Evolutionary conservation across 2,329 filamentous ascomycete genomes (phyloP).

Genomic region (Dothidotthia symphoricarpi): DNA sequence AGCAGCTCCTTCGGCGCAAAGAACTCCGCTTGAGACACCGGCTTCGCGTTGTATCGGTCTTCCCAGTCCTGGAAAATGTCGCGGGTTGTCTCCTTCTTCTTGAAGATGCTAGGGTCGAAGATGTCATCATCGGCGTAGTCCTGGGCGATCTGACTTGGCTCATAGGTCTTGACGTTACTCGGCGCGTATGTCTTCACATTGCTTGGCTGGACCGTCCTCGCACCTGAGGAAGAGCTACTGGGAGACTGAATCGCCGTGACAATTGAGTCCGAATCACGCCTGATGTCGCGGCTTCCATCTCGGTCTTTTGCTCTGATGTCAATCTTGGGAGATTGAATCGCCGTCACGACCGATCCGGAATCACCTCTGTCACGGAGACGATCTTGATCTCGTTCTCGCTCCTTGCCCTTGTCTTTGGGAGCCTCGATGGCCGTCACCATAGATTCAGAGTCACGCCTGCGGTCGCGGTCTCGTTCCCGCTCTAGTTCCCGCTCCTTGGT

Average conservation of each 20-base stretch:
- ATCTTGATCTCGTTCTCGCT: constrained; percentile 9
- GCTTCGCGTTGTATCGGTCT: constrained; percentile 41
- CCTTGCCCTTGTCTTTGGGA: constrained; percentile 21
- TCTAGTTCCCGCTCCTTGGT: constrained; percentile 38
- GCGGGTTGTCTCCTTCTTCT: constrained; percentile 39
- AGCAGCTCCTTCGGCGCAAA: constrained; percentile 48
- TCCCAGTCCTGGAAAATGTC: constrained; percentile 47
- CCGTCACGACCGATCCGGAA: too few relatives aligned
- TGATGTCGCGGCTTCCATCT: background rate
- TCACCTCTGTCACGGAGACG: too few relatives aligned
- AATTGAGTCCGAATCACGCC: constrained; percentile 21
- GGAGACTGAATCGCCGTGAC: background rate
- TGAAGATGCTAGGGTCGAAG: constrained; percentile 49
- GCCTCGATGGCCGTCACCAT: constrained; percentile 33
- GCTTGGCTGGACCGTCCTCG: constrained; percentile 21
- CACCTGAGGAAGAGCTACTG: too few relatives aligned
- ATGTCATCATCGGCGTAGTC: constrained; percentile 47
- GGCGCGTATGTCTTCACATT: constrained; percentile 27
- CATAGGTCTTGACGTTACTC: constrained; percentile 36
- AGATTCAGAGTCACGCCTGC: constrained; percentile 35
- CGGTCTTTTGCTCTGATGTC: too few relatives aligned
- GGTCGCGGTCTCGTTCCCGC: constrained; percentile 37
- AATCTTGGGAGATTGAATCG: too few relatives aligned
- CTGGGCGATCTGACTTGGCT: constrained; percentile 34
- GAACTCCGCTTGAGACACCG: constrained; percentile 47